These are phyloP conservation scores for Akanthomyces muscarius DNA, from an alignment of 2,329 filamentous ascomycete genomes.

Conservation along the genomic window DNA sequence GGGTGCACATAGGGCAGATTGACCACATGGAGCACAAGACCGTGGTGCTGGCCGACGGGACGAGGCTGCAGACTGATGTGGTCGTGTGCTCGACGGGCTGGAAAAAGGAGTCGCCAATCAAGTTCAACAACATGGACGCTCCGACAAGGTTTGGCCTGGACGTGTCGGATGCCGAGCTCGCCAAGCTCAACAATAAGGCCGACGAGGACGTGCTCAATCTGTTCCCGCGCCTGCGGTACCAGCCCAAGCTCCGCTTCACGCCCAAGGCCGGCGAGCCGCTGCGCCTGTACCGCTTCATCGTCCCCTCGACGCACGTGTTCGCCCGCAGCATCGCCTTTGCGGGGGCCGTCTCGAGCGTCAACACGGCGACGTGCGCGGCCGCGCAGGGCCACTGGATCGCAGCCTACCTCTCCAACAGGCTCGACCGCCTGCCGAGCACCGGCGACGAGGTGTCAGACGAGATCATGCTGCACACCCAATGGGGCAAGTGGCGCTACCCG, in stretches of 20 bases:
- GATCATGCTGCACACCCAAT: constrained; percentile 50
- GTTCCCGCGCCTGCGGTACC: constrained; percentile 23
- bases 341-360: constrained; percentile 31
- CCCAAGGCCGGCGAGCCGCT: constrained; percentile 22
- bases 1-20: constrained; percentile 46
- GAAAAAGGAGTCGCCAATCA: constrained; percentile 42
- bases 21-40: constrained; percentile 34
- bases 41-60: constrained; percentile 41
- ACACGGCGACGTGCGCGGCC: constrained; percentile 32
- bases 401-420: constrained; percentile 51
- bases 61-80: constrained; percentile 38
- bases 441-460: constrained; percentile 36
- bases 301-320: constrained; percentile 21
- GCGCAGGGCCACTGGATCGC: constrained; percentile 50
- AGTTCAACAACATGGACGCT: constrained; percentile 31
- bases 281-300: constrained; percentile 28
- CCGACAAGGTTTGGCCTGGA: neutral
- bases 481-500: constrained; percentile 36
- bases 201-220: constrained; percentile 23
- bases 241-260: constrained; percentile 20
- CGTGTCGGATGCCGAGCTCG: neutral
- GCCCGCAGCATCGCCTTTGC: constrained; percentile 31
- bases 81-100: constrained; percentile 52
- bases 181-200: constrained; percentile 8
- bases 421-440: constrained; percentile 32